A percentile compares a stretch with the other conserved stretches of the same genome.
Conservation (phyloP, 495 filamentous ascomycete genomes). For the Trichoderma asperelloides region DNA sequence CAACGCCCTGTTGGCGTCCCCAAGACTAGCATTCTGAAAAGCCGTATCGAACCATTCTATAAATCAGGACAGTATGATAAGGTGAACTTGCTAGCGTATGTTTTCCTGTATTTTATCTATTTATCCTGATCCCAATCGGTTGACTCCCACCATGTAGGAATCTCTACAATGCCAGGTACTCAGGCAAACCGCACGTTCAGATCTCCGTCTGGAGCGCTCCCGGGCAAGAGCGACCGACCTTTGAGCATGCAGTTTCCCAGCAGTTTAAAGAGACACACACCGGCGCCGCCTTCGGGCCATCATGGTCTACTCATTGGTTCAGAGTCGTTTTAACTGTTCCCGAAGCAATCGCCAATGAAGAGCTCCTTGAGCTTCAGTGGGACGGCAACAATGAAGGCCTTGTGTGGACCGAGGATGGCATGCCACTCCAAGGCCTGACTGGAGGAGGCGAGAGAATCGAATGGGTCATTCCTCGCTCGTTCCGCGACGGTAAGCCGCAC, state of each 20-base stretch:
- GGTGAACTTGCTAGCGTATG: constrained; percentile 63
- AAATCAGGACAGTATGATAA: constrained; percentile 69
- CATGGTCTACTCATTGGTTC: constrained; percentile 99
- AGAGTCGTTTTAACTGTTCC: constrained; percentile 72
- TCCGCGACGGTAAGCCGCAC: constrained; percentile 76
- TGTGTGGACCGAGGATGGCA: constrained; percentile 81
- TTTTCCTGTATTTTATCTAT: constrained; percentile 3
- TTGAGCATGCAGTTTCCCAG: constrained; percentile 76
- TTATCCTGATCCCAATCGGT: background rate
- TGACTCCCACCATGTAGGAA: constrained; percentile 37
- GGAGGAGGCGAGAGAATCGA: constrained; percentile 84
- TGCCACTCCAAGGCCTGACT: constrained; percentile 83
- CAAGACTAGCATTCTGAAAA: constrained; percentile 79
- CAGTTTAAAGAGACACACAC: constrained; percentile 67
- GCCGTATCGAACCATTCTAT: constrained; percentile 75
- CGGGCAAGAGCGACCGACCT: constrained; percentile 69
- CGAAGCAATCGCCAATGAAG: constrained; percentile 55
- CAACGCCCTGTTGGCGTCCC: constrained; percentile 60
- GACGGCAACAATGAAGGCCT: constrained; percentile 87
- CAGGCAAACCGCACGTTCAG: constrained; percentile 67
- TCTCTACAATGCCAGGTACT: constrained; percentile 63
- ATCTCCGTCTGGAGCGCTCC: constrained; percentile 84
- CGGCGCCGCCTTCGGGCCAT: constrained; percentile 78
- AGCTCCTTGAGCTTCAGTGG: constrained; percentile 88
- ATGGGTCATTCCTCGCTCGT: constrained; percentile 78